phyloP scores from a whole-genome alignment of 768 basidiomycete genomes.

The Termitomyces sp. region DNA sequence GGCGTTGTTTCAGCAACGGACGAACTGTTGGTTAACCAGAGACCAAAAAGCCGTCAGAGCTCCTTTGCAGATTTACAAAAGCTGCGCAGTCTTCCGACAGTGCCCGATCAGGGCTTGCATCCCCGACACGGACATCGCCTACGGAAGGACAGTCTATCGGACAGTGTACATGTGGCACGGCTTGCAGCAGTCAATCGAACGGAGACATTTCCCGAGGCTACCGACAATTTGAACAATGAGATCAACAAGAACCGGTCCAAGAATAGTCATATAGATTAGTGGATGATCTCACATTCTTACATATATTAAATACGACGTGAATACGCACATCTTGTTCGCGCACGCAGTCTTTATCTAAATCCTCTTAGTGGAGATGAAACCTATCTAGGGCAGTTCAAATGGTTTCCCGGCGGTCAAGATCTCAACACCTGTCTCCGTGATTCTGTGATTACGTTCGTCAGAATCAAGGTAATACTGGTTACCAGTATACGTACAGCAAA shows the following conservation, averaged over 20 bases:
- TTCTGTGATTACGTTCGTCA: conserved; percentile 36
- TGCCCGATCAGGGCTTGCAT: conserved; percentile 33
- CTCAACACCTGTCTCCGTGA: conserved; percentile 89
- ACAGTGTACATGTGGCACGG: conserved; percentile 55
- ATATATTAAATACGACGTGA: not conserved
- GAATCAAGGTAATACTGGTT: not conserved
- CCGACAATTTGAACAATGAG: conserved; percentile 64
- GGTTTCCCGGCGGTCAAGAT: conserved; percentile 57
- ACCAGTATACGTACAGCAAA: conserved; percentile 61
- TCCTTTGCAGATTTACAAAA: conserved; percentile 83
- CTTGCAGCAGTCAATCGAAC: conserved; percentile 53
- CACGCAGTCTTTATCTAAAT: not conserved
- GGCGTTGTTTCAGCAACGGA: conserved; percentile 53
- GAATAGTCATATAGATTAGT: conserved; percentile 14
- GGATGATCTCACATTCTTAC: not conserved
- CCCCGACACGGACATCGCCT: conserved; percentile 41
- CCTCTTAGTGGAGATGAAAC: not conserved
- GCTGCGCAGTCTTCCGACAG: conserved; percentile 33
- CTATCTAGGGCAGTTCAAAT: conserved; percentile 1
- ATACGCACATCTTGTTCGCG: not conserved
- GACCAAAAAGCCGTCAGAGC: conserved; percentile 55
- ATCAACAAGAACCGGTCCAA: conserved; percentile 31
- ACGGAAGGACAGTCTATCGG: conserved; percentile 59
- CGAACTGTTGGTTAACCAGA: conserved; percentile 31
- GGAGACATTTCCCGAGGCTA: conserved; percentile 59